Evolutionary conservation across 257 asterid genomes (phyloP).

Genomic region (Nyctanthes arbortristis): DNA sequence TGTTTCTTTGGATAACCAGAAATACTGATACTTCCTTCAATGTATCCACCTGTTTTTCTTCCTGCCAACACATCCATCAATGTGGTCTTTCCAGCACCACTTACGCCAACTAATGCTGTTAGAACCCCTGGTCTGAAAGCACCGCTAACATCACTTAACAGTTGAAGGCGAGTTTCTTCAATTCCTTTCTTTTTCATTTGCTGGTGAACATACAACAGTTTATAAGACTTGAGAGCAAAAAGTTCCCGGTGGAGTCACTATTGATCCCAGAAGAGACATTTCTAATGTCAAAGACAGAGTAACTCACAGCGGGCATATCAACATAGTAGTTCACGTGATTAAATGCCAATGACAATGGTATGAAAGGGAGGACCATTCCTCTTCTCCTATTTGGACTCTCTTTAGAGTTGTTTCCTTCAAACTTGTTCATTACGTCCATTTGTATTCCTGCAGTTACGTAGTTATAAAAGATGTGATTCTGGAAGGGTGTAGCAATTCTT

Average conservation of each 20-base stretch:
- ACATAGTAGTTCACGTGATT: constrained; percentile 85
- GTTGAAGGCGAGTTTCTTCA: constrained; percentile 70
- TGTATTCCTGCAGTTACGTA: constrained; percentile 36
- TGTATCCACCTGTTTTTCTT: constrained; percentile 75
- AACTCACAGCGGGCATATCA: constrained; percentile 92
- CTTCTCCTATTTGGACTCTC: constrained; percentile 35
- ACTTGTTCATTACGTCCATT: constrained; percentile 54
- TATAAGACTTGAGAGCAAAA: neutral
- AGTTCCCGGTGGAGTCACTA: too few relatives aligned
- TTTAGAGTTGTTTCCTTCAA: constrained; percentile 28
- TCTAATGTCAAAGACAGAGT: neutral
- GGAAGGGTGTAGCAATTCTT: neutral
- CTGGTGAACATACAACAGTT: constrained; percentile 37
- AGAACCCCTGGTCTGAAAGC: constrained; percentile 87
- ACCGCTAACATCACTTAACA: constrained; percentile 75
- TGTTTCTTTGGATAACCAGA: constrained; percentile 91
- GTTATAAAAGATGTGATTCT: too few relatives aligned
- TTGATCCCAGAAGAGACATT: too few relatives aligned
- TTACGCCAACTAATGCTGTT: constrained; percentile 84
- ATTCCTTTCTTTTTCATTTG: constrained; percentile 76
- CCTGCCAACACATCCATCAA: constrained; percentile 94
- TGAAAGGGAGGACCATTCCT: constrained; percentile 97
- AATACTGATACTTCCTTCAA: constrained; percentile 71
- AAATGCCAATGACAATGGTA: constrained; percentile 81
- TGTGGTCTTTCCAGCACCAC: constrained; percentile 95